These are phyloP conservation scores for Hypoxylon sp. DNA, from an alignment of 2,329 filamentous ascomycete genomes.

Conservation along the genomic window DNA sequence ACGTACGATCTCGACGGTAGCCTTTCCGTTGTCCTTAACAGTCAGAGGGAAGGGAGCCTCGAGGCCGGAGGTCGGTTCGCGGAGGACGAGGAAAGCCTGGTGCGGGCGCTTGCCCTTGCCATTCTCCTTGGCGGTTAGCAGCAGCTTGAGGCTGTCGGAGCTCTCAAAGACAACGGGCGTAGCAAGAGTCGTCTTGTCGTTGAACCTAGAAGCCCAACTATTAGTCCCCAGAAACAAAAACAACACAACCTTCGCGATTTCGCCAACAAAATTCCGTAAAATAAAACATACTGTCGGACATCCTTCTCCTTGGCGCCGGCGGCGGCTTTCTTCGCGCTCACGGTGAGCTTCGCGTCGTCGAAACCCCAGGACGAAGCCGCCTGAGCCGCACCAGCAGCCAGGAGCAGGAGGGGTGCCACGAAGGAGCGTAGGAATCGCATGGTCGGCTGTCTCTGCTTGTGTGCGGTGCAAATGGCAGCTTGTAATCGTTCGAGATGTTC, in stretches of 20 bases:
- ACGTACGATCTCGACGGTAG: conserved; percentile 84
- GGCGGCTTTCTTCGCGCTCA: conserved; percentile 74
- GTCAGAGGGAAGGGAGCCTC: conserved; percentile 88
- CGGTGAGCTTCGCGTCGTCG: conserved; percentile 76
- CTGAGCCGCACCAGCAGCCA: conserved; percentile 63
- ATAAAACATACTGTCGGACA: conserved; percentile 47
- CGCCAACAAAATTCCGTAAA: background rate
- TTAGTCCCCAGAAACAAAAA: conserved; percentile 13
- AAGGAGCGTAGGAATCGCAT: conserved; percentile 60
- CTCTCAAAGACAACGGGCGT: conserved; percentile 74
- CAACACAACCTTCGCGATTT: too few relatives aligned
- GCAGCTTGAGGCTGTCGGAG: conserved; percentile 82
- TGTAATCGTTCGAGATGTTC: conserved; percentile 15
- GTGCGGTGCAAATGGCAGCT: conserved; percentile 35
- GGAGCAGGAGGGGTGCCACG: conserved; percentile 58
- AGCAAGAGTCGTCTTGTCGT: conserved; percentile 69
- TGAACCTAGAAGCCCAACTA: conserved; percentile 64
- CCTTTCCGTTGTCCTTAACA: conserved; percentile 90
- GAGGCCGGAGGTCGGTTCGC: conserved; percentile 78
- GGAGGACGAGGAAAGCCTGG: conserved; percentile 90
- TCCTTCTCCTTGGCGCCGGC: conserved; percentile 76
- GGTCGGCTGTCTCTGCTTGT: conserved; percentile 32
- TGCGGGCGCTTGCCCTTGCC: conserved; percentile 86
- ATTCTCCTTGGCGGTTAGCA: conserved; percentile 83
- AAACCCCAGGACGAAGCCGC: conserved; percentile 77